Evolutionary conservation across 352 stramenopile species (phyloP).

Genomic region (Globisporangium echinulatum): DNA sequence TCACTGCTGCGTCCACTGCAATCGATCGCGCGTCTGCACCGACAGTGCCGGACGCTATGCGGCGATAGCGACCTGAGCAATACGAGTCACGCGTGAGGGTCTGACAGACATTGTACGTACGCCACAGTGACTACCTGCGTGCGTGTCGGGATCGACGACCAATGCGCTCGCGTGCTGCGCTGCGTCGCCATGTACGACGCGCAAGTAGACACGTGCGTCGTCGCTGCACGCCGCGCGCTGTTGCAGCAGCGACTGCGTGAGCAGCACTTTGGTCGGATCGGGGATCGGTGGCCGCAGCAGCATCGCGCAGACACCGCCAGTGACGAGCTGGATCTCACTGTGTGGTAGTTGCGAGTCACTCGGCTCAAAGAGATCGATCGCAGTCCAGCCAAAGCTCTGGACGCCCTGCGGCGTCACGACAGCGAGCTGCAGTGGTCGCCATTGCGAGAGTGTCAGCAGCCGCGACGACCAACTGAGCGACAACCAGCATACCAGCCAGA

Average conservation of each 20-base stretch:
- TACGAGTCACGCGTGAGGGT: neutral
- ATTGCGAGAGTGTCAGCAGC: neutral
- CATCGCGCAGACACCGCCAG: constrained; percentile 31
- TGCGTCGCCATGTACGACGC: constrained; percentile 23
- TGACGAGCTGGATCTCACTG: constrained; percentile 11
- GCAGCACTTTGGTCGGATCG: constrained; percentile 26
- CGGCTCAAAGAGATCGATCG: constrained; percentile 25
- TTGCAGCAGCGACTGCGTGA: constrained; percentile 10
- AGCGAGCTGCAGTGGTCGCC: constrained; percentile 17
- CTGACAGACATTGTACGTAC: neutral
- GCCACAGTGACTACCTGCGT: constrained; percentile 3
- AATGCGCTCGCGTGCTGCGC: constrained; percentile 22
- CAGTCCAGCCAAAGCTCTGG: constrained; percentile 39
- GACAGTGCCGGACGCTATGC: neutral
- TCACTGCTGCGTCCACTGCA: neutral
- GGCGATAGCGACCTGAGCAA: neutral
- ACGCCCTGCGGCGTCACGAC: constrained; percentile 9
- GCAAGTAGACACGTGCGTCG: constrained; percentile 25
- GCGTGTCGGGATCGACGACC: constrained; percentile 25
- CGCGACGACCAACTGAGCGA: too few species aligned
- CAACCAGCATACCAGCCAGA: too few species aligned
- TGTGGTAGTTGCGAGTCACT: neutral
- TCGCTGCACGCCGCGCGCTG: constrained; percentile 7
- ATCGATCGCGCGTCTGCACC: neutral
- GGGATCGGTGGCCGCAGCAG: constrained; percentile 33